Percentiles rank a stretch among this genome's conserved stretches.
Conservation (phyloP, 2,329 filamentous ascomycete species). For the Dendrostoma leiphaemia region DNA sequence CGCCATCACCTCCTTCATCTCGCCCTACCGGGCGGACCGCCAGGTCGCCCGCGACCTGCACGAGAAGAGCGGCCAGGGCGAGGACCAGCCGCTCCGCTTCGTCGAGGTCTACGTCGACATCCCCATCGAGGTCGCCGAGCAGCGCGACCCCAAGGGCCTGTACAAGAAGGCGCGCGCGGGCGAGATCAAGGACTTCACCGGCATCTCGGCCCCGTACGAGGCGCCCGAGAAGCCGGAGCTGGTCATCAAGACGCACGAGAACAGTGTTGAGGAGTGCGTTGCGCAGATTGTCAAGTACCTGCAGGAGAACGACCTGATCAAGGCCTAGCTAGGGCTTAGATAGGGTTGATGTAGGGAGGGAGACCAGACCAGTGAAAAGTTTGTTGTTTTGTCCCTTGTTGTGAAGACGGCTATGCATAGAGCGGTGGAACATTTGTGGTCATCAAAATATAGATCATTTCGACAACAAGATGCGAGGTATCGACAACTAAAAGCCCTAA, state of each 20-base stretch:
- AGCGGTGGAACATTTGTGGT: slow-evolving; percentile 3
- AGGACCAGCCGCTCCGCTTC: slow-evolving; percentile 75
- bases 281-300: slow-evolving; percentile 79
- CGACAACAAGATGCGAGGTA: slow-evolving; percentile 5
- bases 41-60: slow-evolving; percentile 80
- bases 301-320: slow-evolving; percentile 63
- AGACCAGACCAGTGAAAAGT: no score
- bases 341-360: no score
- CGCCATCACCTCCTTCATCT: slow-evolving; percentile 95
- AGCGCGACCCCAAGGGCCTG: slow-evolving; percentile 93
- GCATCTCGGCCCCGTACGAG: slow-evolving; percentile 94
- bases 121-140: slow-evolving; percentile 85
- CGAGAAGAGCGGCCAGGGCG: slow-evolving; percentile 51
- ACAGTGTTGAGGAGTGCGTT: slow-evolving; percentile 85
- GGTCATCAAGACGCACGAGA: slow-evolving; percentile 77
- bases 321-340: slow-evolving; percentile 16
- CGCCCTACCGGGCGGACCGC: slow-evolving; percentile 86
- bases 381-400: no score
- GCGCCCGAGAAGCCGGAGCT: slow-evolving; percentile 83
- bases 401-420: slow-evolving; percentile 1
- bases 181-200: slow-evolving; percentile 96
- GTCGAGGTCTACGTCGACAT: slow-evolving; percentile 94
- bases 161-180: slow-evolving; percentile 96
- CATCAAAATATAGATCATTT: background rate
- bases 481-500: background rate